Percentiles rank a stretch among this genome's conserved stretches.
Evolutionary conservation across 177 flowering plant genomes (phyloP).

Genomic region (Vitis hybrid): DNA sequence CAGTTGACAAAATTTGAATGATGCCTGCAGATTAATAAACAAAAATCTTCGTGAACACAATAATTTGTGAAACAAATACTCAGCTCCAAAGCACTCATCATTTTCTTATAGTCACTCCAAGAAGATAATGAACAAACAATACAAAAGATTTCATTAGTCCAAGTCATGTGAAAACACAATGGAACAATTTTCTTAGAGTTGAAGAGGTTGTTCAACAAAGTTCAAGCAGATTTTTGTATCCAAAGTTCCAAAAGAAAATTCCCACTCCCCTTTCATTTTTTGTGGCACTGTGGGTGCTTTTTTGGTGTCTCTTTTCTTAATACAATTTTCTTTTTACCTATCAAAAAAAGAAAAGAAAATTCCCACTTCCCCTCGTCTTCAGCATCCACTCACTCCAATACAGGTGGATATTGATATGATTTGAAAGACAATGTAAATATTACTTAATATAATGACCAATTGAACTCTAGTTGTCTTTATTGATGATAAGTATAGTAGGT

Average conservation of each 20-base stretch:
- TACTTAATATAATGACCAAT: no score
- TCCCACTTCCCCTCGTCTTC: neutral
- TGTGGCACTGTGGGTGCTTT: no score
- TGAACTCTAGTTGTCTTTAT: no score
- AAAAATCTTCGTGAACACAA: conserved; percentile 1
- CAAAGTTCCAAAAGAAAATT: neutral
- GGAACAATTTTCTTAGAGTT: neutral
- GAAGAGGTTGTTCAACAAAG: neutral
- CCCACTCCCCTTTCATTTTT: neutral
- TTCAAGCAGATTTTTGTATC: neutral
- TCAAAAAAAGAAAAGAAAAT: neutral
- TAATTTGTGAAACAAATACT: neutral
- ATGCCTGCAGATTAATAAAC: conserved; percentile 52
- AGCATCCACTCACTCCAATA: no score
- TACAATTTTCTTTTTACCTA: no score
- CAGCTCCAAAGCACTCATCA: neutral
- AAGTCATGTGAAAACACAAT: neutral
- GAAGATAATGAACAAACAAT: neutral
- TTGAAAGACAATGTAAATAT: no score
- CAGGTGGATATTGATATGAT: no score
- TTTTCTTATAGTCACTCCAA: neutral
- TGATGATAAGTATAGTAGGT: no score
- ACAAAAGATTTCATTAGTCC: neutral
- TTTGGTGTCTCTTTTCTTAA: no score
- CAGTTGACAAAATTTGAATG: conserved; percentile 97